Evolutionary conservation across 345 rosid species (phyloP), one percentile per base, ranked within the genome.

Genomic region (Eucalyptus tenuipes): DNA sequence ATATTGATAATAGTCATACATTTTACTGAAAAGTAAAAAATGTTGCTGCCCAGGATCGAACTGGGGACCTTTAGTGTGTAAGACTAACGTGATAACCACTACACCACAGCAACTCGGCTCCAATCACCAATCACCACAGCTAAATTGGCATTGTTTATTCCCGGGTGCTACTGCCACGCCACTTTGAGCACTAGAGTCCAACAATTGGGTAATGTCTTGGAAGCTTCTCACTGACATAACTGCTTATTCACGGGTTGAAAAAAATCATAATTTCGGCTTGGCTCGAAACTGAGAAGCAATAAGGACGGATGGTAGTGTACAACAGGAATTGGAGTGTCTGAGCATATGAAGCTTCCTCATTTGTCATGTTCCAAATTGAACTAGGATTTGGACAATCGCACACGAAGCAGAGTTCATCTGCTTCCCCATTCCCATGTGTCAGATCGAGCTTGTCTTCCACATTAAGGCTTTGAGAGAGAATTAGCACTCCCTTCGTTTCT

Each of bases 31-130:
- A 31, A 11, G 47, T 50, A 18, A 10, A 31, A 49, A 31, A 20
- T 93, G 95, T 85, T 92, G 90, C 93, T 94, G 94, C 94, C 93
- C 93, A 93, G 92, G 92, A 93, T 93, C 93, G 90, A 92, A 92
- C 93, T 90, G 91, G 93, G 75, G 94, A 90, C 93, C 93, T 91
- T 94, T 89, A 89, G 93, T 85, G 93, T 92, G 95, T 93, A 93
- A 92, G 90, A 90, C 94, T 90, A 89, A 93, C 93, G 91, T 93
- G 93, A 94, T 93, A 91, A 91, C 93, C 94, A 90, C 95, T 93
- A 93, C 93, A 93, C 94, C 93, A 91, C 93, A 92, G 92, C 92
- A 90, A 90, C 92, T 33, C 13, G 8, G 25, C 2, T 37, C 45
- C 2, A 1, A 0, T 7, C 0, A 0, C 2, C 0, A 1, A 3